A percentile compares a stretch with the other conserved stretches of the same genome.
Conservation (phyloP, 306 rosid genomes). For the Citrullus colocynthis region DNA sequence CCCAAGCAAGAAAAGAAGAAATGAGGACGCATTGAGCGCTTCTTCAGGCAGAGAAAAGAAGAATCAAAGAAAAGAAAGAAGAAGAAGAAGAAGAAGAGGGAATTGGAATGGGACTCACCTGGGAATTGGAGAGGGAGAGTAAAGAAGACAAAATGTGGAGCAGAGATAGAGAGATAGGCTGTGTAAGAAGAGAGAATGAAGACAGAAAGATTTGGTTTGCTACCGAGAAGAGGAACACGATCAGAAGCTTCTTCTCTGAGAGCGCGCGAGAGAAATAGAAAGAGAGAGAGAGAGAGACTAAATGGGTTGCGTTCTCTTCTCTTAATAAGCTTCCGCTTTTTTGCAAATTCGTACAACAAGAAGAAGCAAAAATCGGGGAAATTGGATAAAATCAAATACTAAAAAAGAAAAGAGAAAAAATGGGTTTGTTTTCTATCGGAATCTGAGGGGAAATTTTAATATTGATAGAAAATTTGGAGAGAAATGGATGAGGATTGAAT, state of each 20-base stretch:
- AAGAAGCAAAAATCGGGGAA: not conserved
- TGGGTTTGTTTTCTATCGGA: not conserved
- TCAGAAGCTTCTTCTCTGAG: conserved; percentile 14
- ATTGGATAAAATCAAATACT: not conserved
- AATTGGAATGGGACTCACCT: conserved; percentile 14
- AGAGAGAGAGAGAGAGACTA: not conserved
- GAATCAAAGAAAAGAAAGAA: not conserved
- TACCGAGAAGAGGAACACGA: conserved; percentile 18
- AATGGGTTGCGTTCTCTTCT: not conserved
- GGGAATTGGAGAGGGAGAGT: conserved; percentile 1
- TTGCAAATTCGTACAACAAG: not conserved
- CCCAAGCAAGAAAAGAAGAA: not conserved
- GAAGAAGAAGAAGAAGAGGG: not conserved
- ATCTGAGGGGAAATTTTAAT: conserved; percentile 14
- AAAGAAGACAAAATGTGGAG: not conserved
- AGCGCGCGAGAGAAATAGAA: conserved; percentile 2
- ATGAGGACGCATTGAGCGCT: not conserved
- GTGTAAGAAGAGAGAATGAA: not conserved
- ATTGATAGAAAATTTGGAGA: conserved; percentile 14
- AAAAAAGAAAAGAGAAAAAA: not conserved
- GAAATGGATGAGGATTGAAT: not conserved
- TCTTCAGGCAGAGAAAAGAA: not conserved
- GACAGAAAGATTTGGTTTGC: conserved; percentile 12
- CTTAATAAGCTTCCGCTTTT: not conserved
- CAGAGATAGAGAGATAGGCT: conserved; percentile 3